Percentiles rank a stretch among this genome's conserved stretches.
These are phyloP conservation scores for Bruguiera gymnorhiza DNA, from an alignment of 345 rosid genomes.

Conservation along the genomic window DNA sequence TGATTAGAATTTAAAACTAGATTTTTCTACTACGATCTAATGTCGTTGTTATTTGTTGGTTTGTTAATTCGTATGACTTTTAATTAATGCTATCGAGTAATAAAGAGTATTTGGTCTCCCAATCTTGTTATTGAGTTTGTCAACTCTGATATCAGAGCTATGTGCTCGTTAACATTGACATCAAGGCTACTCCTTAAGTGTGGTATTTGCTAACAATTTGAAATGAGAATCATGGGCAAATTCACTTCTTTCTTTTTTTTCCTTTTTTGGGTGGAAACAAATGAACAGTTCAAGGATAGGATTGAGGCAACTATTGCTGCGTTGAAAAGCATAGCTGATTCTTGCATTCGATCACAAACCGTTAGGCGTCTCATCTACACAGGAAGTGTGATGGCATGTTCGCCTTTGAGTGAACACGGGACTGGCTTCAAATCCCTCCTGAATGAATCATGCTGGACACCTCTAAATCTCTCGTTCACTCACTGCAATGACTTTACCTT, in stretches of 20 bases:
- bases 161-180: too few relatives aligned
- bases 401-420: conserved; percentile 23
- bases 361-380: conserved; percentile 39
- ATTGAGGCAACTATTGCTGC: conserved; percentile 24
- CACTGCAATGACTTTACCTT: not conserved
- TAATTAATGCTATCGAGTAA: too few relatives aligned
- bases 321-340: conserved; percentile 14
- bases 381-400: conserved; percentile 19
- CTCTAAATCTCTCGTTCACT: conserved; percentile 13
- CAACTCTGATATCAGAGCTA: too few relatives aligned
- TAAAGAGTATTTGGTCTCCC: too few relatives aligned
- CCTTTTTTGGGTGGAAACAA: not conserved
- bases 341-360: conserved; percentile 15
- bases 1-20: too few relatives aligned
- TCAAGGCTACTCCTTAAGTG: too few relatives aligned
- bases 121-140: too few relatives aligned
- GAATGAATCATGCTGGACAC: conserved; percentile 36
- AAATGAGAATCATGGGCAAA: not conserved
- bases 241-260: not conserved
- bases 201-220: too few relatives aligned
- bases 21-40: too few relatives aligned
- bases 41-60: too few relatives aligned
- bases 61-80: too few relatives aligned
- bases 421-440: not conserved
- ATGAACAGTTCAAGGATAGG: conserved; percentile 22